These are phyloP conservation scores for Tricholoma bakamatsutake DNA, from an alignment of 768 basidiomycete genomes.

Conservation along the genomic window DNA sequence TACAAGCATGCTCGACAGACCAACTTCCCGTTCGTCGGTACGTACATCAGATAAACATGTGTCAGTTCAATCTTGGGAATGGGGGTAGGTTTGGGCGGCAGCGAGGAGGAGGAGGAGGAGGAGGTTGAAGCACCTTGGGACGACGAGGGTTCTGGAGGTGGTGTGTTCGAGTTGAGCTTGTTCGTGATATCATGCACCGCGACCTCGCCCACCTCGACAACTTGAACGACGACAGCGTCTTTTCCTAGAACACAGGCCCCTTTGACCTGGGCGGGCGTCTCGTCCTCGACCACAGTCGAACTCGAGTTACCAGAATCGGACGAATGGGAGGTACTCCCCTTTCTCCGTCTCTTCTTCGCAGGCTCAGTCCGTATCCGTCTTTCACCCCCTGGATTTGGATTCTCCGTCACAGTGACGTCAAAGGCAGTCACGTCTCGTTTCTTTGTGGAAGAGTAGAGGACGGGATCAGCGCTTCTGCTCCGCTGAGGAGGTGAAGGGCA, in stretches of 20 bases:
- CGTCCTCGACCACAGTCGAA: background rate
- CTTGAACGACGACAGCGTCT: too few species aligned
- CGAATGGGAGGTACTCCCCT: background rate
- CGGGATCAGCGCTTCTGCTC: slow-evolving; percentile 3
- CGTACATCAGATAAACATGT: slow-evolving; percentile 35
- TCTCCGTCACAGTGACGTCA: slow-evolving; percentile 5
- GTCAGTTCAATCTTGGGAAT: slow-evolving; percentile 16
- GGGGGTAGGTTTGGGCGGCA: background rate
- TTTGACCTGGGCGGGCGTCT: background rate
- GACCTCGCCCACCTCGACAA: background rate
- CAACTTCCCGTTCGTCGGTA: slow-evolving; percentile 21
- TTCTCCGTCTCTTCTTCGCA: background rate
- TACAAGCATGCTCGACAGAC: slow-evolving; percentile 35
- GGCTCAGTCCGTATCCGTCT: background rate
- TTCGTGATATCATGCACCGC: background rate
- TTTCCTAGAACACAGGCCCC: background rate
- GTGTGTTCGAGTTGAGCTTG: background rate
- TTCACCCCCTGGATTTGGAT: background rate
- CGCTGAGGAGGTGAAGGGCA: background rate
- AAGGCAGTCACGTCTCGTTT: slow-evolving; percentile 2
- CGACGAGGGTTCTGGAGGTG: background rate
- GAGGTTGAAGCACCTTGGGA: too few species aligned
- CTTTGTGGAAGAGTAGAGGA: background rate
- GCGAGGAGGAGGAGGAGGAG: background rate
- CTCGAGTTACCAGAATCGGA: background rate